Conservation (phyloP, 352 stramenopile species). For the Pythium rishiriense region DNA sequence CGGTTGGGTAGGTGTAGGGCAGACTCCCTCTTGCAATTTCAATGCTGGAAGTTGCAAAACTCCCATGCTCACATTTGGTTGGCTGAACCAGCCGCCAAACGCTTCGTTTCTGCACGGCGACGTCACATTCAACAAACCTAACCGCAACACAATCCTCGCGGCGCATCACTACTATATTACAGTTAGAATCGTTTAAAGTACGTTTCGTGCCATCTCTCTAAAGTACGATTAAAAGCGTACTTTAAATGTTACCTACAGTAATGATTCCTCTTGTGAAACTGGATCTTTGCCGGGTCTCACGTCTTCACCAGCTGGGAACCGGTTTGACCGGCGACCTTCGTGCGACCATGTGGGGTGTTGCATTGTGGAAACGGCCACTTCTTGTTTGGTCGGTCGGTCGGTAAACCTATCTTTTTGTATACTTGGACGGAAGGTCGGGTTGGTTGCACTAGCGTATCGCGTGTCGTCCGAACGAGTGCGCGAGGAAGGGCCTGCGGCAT, state of each 20-base stretch:
- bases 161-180: constrained; percentile 8
- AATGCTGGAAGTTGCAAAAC: too few species aligned
- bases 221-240: constrained; percentile 8
- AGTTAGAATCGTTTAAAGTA: constrained; percentile 20
- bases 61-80: neutral
- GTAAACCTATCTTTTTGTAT: neutral
- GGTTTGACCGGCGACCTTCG: constrained; percentile 24
- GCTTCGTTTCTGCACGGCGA: constrained; percentile 15
- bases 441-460: constrained; percentile 24
- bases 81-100: neutral
- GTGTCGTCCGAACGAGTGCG: constrained; percentile 13
- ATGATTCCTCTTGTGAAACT: constrained; percentile 9
- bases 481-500: constrained; percentile 16
- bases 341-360: constrained; percentile 10
- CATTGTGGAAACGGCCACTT: constrained; percentile 23
- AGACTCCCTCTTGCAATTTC: constrained; percentile 14
- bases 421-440: constrained; percentile 19
- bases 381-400: constrained; percentile 26
- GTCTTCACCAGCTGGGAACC: constrained; percentile 22
- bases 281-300: constrained; percentile 22
- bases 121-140: constrained; percentile 26
- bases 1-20: constrained; percentile 13
- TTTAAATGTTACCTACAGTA: neutral
- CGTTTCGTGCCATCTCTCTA: neutral
- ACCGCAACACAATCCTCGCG: constrained; percentile 7